Percentiles rank a stretch among this genome's conserved stretches.
phyloP scores from a whole-genome alignment of 192 early-diverging fungal genomes.

The Backusella liffmaniae region DNA sequence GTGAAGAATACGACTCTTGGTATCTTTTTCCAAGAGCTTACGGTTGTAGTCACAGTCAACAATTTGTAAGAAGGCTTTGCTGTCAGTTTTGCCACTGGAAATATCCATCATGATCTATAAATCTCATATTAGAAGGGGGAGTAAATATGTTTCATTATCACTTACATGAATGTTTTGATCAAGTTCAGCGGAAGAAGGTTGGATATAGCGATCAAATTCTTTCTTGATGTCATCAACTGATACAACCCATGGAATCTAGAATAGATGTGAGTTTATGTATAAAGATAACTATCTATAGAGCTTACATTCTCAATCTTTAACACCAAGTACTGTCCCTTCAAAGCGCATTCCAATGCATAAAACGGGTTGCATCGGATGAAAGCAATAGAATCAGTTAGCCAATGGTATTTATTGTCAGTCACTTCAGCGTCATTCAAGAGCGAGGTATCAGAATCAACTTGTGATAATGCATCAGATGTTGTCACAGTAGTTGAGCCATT shows the following conservation, averaged over 20 bases:
- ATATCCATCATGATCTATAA: slow-evolving; percentile 5
- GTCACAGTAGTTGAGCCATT: neutral
- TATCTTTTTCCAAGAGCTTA: neutral
- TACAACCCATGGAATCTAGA: neutral
- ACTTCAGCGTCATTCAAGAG: neutral
- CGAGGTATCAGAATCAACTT: neutral
- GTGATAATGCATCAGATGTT: neutral
- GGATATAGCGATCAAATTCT: neutral
- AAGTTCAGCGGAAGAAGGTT: neutral
- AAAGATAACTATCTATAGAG: neutral
- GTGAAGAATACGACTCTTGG: neutral
- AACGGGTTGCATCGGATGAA: neutral
- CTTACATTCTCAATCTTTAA: neutral
- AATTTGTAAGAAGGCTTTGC: neutral
- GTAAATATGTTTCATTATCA: slow-evolving; percentile 8
- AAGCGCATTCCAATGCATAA: neutral
- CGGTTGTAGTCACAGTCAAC: neutral
- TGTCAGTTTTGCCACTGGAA: neutral
- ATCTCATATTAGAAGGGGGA: neutral
- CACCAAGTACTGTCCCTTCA: neutral
- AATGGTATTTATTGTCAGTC: neutral
- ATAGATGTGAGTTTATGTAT: neutral
- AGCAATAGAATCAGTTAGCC: neutral
- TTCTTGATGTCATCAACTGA: neutral
- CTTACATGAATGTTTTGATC: slow-evolving; percentile 25